Evolutionary conservation across 371 early-diverging fungal species (phyloP), one percentile per base, ranked within the genome.

Genomic region (Caulochytrium protostelioides): DNA sequence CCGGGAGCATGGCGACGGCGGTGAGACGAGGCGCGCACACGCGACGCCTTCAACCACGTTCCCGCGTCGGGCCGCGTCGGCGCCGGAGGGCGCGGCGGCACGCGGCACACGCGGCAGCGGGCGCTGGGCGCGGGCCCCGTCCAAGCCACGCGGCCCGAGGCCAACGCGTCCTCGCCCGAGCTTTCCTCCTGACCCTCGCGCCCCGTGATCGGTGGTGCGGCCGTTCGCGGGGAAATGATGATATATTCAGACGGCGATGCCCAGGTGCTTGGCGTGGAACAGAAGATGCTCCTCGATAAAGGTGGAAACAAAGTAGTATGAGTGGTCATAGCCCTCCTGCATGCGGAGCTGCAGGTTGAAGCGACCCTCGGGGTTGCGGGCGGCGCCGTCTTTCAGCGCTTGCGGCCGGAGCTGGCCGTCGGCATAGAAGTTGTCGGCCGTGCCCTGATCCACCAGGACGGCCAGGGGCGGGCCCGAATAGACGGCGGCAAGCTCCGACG

Each of bases 241-340:
- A n/a, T n/a, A n/a, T n/a, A n/a, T n/a, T n/a, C n/a, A n/a, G n/a
- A 24, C 16, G 30, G 27, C 4, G 33, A 38, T 38, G 4, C 23
- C 17, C n/a, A 72, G 49, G 13, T 52, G 30, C 37, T 64, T 60
- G 37, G 65, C 74, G 39, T 83, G 84, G 52, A 76, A 80, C 1
- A 50, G 42, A 28, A 83, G 58, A 43, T 83, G 84, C 37, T 79
- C 78, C 9, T 70, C 59, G 39, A 78, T 29, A 51, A 84, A 78
- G 13, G 75, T 68, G 32, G 65, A 57, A 39, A 85, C 74, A 32
- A 80, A 84, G 44, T 47, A 85, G 54, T 84, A 85, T 25, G 70
- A 66, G 40, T 85, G 84, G 43, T 84, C 79, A 42, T 78, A 85
- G 13, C 80, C 84, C 14, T 74, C 74, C 38, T 75, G 80, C 50